phyloP scores from a whole-genome alignment of 257 asterid genomes.

The Rubia yunnanensis region DNA sequence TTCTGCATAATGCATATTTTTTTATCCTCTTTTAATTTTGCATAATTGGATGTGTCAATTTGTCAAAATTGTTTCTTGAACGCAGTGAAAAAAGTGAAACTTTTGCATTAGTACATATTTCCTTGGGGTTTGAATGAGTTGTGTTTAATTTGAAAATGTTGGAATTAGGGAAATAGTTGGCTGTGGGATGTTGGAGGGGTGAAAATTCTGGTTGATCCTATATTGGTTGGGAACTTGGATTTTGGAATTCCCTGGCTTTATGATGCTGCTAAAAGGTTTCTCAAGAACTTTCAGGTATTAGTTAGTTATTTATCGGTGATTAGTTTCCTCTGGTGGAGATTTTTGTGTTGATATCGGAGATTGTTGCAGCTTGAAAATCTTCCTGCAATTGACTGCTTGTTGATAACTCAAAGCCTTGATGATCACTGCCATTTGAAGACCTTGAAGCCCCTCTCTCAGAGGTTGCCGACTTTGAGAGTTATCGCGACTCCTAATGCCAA shows the following conservation, averaged over 20 bases:
- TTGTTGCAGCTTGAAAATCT: conserved; percentile 77
- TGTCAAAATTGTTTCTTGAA: background rate
- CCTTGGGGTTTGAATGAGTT: background rate
- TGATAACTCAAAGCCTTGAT: conserved; percentile 96
- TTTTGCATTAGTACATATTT: background rate
- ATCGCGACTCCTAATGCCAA: conserved; percentile 83
- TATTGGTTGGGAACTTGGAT: conserved; percentile 91
- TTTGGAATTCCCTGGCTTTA: conserved; percentile 92
- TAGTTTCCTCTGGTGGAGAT: background rate
- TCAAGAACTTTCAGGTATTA: conserved; percentile 62
- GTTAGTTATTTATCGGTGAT: background rate
- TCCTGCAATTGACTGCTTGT: conserved; percentile 64
- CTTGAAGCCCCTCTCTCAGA: conserved; percentile 67
- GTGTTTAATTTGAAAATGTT: conserved; percentile 7
- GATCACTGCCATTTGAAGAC: conserved; percentile 95
- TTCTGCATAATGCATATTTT: background rate
- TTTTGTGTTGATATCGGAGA: conserved; percentile 18
- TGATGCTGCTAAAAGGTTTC: conserved; percentile 81
- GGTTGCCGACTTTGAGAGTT: conserved; percentile 57
- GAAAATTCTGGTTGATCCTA: conserved; percentile 82
- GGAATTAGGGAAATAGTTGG: conserved; percentile 81
- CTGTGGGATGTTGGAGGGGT: conserved; percentile 88
- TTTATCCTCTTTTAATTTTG: too few relatives aligned
- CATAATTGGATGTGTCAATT: too few relatives aligned
- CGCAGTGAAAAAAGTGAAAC: background rate